These are phyloP conservation scores for Puccinia hordei DNA, from an alignment of 1,284 basidiomycete genomes.

Conservation along the genomic window DNA sequence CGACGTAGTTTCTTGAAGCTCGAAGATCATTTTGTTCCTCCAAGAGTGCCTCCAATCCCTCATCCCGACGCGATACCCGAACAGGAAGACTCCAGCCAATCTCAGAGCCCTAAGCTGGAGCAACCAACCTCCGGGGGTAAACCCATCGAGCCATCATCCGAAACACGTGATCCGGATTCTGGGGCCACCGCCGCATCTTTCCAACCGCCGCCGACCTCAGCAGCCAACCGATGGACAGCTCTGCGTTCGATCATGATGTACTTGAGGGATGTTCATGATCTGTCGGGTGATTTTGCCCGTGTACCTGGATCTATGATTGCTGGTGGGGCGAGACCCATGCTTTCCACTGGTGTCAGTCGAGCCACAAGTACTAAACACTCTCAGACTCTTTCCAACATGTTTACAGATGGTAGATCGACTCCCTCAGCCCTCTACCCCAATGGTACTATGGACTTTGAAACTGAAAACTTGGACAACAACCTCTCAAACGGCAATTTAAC, in stretches of 20 bases:
- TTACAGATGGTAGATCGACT: constrained; percentile 2
- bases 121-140: background rate
- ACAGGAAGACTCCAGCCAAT: background rate
- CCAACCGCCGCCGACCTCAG: constrained; percentile 4
- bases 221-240: background rate
- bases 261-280: constrained; percentile 48
- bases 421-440: background rate
- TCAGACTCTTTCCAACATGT: background rate
- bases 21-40: constrained; percentile 25
- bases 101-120: background rate
- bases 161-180: background rate
- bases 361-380: constrained; percentile 27
- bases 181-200: background rate
- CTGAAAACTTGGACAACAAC: constrained; percentile 6
- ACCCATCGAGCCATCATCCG: background rate
- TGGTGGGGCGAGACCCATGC: constrained; percentile 1
- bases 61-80: background rate
- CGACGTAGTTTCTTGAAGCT: constrained; percentile 43
- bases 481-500: background rate
- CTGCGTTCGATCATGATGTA: constrained; percentile 50
- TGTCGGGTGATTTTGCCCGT: constrained; percentile 35
- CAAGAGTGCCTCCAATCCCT: background rate
- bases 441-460: constrained; percentile 12
- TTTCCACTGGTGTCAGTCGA: constrained; percentile 22
- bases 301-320: background rate